Conservation (phyloP, 164 flowering plant species). For the Chimonanthus salicifolius region DNA sequence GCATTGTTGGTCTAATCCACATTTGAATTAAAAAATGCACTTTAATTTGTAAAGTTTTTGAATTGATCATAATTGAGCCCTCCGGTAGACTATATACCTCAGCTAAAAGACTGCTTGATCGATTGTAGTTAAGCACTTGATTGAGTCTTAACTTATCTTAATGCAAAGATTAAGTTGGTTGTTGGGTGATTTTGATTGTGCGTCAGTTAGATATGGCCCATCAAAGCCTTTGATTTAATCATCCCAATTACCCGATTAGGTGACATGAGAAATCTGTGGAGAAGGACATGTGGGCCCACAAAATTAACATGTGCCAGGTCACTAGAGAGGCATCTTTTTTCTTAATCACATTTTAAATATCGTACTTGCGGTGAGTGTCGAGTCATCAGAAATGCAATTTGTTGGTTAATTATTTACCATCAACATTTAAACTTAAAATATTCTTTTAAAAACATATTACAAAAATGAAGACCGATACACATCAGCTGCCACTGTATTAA, state of each 20-base stretch:
- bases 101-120: not conserved
- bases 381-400: no score
- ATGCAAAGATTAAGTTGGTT: not conserved
- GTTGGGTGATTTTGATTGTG: not conserved
- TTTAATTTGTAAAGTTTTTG: not conserved
- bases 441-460: no score
- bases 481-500: no score
- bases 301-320: no score
- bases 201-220: not conserved
- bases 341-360: not conserved
- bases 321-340: not conserved
- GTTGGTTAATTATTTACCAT: no score
- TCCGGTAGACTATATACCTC: no score
- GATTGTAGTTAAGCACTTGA: not conserved
- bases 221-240: not conserved
- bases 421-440: no score
- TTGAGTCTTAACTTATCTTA: not conserved
- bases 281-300: constrained; percentile 1
- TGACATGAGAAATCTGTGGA: constrained; percentile 1
- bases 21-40: not conserved
- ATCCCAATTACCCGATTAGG: not conserved
- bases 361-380: no score
- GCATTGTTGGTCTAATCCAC: no score
- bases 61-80: no score
- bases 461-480: no score